Evolutionary conservation across 2,329 filamentous ascomycete genomes (phyloP), one percentile per base, ranked within the genome.

Genomic region (Sporothrix phasma): DNA sequence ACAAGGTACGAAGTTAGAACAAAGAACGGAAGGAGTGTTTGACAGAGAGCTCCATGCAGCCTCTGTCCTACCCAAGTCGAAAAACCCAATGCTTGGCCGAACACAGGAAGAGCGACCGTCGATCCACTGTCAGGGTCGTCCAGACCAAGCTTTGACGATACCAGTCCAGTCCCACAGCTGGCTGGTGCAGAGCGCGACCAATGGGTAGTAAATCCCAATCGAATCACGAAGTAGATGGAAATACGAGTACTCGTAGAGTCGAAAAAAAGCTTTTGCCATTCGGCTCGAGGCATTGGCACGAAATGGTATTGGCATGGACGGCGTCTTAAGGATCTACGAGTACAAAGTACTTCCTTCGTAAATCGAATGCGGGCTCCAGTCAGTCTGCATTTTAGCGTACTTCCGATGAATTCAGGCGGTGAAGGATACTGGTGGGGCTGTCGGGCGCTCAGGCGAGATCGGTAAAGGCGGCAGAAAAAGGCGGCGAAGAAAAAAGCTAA

Each of bases 401-500:
- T 56, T 39, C 31, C 51, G 39, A 31, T 24, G 31, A 39, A 54
- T 15, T 39, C 24, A n/a, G 54, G 54, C 54, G 54, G 54, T 59
- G 56, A 59, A 15, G 3, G 24, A n/a, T 19, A 29, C 7, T 11
- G 7, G 24, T 29, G 37, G 34, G 22, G 53, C 1, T 13, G 5
- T 11, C n/a, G 10, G 24, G 29, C 26, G 5, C 4, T 4, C 5
- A 29, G 10, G 6, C n/a, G 17, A 10, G 15, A 34, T 6, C 29
- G 29, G 29, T 26, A 56, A 19, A 29, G 5, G 8, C 51, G 59
- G 59, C 59, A 62, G 64, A 62, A 59, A 59, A 59, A 49, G 39
- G 51, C 31, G 51, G 60, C 29, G 47, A 49, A 61, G 41, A 64
- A 62, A 61, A 60, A 66, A 45, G 49, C 15, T 45, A 31, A 37